Conservation (phyloP, 306 rosid genomes). For the Trifolium subterraneum region DNA sequence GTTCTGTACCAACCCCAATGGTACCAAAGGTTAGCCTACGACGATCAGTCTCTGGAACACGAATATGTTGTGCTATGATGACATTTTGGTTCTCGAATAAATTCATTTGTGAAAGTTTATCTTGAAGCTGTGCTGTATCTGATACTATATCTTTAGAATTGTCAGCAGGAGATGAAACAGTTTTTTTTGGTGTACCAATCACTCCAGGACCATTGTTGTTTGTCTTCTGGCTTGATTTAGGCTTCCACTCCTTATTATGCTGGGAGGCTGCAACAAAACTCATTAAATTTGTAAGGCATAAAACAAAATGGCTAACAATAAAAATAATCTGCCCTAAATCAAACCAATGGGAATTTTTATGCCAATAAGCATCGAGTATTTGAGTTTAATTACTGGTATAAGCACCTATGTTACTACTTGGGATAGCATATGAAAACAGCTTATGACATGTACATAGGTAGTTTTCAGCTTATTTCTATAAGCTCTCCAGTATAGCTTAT, state of each 20-base stretch:
- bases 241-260: slow-evolving; percentile 94
- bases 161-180: slow-evolving; percentile 63
- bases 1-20: slow-evolving; percentile 75
- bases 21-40: slow-evolving; percentile 90
- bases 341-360: neutral
- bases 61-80: slow-evolving; percentile 86
- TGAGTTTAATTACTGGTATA: neutral
- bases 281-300: slow-evolving; percentile 37
- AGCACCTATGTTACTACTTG: neutral
- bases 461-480: neutral
- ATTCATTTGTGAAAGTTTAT: slow-evolving; percentile 60
- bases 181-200: slow-evolving; percentile 77
- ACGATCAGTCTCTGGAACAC: slow-evolving; percentile 86
- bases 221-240: slow-evolving; percentile 83
- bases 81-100: slow-evolving; percentile 76
- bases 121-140: slow-evolving; percentile 63
- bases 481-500: neutral
- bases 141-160: slow-evolving; percentile 58
- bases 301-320: slow-evolving; percentile 24
- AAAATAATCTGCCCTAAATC: slow-evolving; percentile 24
- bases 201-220: slow-evolving; percentile 71
- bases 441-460: too few relatives aligned
- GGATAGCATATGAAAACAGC: neutral
- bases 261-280: slow-evolving; percentile 74
- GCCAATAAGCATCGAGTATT: neutral